These are phyloP conservation scores for Herpetomonas samuelpessoai DNA, from an alignment of 208 protist species.

Conservation along the genomic window DNA sequence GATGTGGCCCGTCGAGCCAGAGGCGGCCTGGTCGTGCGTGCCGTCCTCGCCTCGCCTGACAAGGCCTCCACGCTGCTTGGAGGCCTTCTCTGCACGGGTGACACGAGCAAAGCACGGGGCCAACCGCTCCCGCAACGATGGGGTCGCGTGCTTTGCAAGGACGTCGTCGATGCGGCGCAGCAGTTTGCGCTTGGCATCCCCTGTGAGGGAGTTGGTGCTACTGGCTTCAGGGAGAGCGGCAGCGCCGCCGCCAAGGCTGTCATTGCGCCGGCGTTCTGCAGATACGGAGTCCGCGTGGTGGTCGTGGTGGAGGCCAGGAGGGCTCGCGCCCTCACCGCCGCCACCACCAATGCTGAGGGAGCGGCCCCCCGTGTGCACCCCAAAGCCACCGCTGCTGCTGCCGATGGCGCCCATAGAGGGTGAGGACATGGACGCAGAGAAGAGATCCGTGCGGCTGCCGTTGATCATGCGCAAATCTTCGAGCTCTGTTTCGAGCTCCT, in stretches of 20 bases:
- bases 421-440: neutral
- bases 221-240: too few relatives aligned
- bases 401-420: neutral
- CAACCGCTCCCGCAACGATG: neutral
- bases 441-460: neutral
- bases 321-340: neutral
- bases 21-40: too few relatives aligned
- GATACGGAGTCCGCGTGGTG: too few relatives aligned
- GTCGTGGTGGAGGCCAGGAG: neutral
- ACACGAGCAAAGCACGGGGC: neutral
- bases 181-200: neutral
- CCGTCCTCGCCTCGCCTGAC: neutral
- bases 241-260: neutral
- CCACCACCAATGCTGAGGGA: neutral
- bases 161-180: neutral
- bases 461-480: slow-evolving; percentile 3
- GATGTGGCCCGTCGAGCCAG: too few relatives aligned
- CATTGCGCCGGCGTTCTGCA: too few relatives aligned
- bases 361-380: neutral
- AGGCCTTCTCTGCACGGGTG: neutral
- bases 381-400: neutral
- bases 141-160: neutral
- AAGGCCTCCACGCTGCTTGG: neutral
- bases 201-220: neutral
- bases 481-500: slow-evolving; percentile 40